Evolutionary conservation across 345 rosid species (phyloP), one percentile per base, ranked within the genome.

Genomic region (Theobroma cacao): DNA sequence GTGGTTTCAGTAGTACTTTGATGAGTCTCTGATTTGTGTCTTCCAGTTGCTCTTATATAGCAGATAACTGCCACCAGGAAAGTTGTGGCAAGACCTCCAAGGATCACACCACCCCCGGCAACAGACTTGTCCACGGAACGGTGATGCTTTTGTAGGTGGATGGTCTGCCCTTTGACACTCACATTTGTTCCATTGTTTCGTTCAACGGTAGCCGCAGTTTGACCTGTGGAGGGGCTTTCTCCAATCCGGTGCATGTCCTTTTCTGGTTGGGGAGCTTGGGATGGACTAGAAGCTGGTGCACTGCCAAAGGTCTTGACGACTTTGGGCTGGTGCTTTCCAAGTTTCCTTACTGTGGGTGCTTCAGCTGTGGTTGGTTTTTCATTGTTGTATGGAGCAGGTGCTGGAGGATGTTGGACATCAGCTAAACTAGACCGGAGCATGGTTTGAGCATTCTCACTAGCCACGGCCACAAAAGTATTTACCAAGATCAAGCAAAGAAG

Each of bases 21-120:
- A 0, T 33, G 15, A 33, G 17, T 20, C 60, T 71, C 75, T 52
- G 87, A 45, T 62, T 86, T 84, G 53, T 79, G 89, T 79, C 90
- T 89, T 67, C 92, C 64, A 0, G 97, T 93, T 12, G 92, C 98
- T 82, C 88, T 88, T 62, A 91, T 84, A 79, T 90, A 93, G 72
- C 93, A 91, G 81, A 94, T 86, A 78, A 93, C 84, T 4, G 85
- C 89, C 74, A 88, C 94, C 77, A 90, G 67, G 77, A 94, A 94
- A 3, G 88, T 82, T 13, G 91, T 86, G 12, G 90, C 98, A 30
- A 94, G 92, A 13, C 93, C 89, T 0, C 94, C 97, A 0, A 93
- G 89, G 24, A 94, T 90, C 36, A 92, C 91, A 20, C 97, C 97
- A 2, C 97, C 97, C 0, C 95, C 98, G 11, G 92, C 98, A 6